phyloP scores from a whole-genome alignment of 768 basidiomycete species.

The Thelephora aurantiotincta region DNA sequence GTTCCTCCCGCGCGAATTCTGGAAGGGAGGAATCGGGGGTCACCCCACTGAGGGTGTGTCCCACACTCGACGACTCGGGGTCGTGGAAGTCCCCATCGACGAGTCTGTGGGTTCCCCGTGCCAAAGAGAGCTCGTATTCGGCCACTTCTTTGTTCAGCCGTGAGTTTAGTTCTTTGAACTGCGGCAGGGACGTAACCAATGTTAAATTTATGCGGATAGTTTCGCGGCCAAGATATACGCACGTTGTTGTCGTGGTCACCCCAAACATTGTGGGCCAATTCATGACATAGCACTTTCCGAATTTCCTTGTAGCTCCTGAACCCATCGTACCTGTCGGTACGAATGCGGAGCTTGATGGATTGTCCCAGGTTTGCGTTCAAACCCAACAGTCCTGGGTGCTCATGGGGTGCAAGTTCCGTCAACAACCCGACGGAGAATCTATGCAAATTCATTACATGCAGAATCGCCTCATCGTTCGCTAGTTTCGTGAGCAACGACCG shows the following conservation, averaged over 20 bases:
- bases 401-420: conserved; percentile 70
- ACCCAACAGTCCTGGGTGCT: conserved; percentile 54
- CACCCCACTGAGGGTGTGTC: conserved; percentile 40
- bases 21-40: conserved; percentile 23
- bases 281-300: conserved; percentile 61
- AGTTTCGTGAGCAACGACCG: conserved; percentile 39
- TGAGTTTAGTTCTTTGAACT: conserved; percentile 73
- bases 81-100: conserved; percentile 32
- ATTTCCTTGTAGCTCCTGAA: conserved; percentile 53
- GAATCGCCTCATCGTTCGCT: conserved; percentile 57
- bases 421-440: conserved; percentile 52
- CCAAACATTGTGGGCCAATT: conserved; percentile 65
- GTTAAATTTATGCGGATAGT: background rate
- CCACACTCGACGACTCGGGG: conserved; percentile 40
- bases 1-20: conserved; percentile 27
- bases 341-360: conserved; percentile 50
- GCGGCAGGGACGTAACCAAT: background rate
- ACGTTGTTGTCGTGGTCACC: conserved; percentile 63
- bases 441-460: conserved; percentile 58
- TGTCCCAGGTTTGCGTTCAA: conserved; percentile 51
- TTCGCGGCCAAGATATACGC: conserved; percentile 15
- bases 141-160: conserved; percentile 58
- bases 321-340: conserved; percentile 61
- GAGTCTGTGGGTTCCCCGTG: conserved; percentile 42
- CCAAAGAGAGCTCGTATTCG: conserved; percentile 43